Percentiles rank a stretch among this genome's conserved stretches.
Conservation (phyloP, 495 filamentous ascomycete genomes). For the Talaromyces thailandensis region DNA sequence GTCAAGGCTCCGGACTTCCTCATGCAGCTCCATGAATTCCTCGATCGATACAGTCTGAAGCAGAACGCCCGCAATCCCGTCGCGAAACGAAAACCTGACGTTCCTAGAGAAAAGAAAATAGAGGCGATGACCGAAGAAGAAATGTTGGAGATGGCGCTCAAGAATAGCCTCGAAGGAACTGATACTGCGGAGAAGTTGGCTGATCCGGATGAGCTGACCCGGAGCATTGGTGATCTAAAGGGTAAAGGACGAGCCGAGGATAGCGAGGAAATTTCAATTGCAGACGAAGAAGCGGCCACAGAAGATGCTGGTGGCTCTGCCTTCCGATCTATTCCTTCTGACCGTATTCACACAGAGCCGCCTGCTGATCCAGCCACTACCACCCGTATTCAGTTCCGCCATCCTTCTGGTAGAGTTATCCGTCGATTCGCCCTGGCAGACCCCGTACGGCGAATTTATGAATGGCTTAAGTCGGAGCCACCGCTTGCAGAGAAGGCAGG, state of each 20-base stretch:
- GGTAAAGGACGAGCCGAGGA: slow-evolving; percentile 55
- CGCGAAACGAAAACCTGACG: slow-evolving; percentile 65
- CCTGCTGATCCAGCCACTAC: slow-evolving; percentile 54
- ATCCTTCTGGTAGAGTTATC: slow-evolving; percentile 71
- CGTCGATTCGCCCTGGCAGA: slow-evolving; percentile 77
- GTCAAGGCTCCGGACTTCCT: slow-evolving; percentile 73
- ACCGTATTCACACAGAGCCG: slow-evolving; percentile 71
- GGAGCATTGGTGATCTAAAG: slow-evolving; percentile 45
- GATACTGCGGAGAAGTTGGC: slow-evolving; percentile 29
- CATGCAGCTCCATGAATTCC: slow-evolving; percentile 86
- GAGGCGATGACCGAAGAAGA: slow-evolving; percentile 93
- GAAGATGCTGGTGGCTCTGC: slow-evolving; percentile 22
- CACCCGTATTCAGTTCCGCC: slow-evolving; percentile 85
- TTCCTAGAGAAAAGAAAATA: slow-evolving; percentile 58
- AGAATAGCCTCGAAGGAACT: slow-evolving; percentile 60
- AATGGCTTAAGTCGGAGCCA: slow-evolving; percentile 86
- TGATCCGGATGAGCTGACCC: slow-evolving; percentile 84
- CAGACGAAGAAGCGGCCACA: slow-evolving; percentile 5
- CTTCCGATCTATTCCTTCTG: slow-evolving; percentile 60
- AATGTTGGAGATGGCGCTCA: slow-evolving; percentile 86
- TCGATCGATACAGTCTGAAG: slow-evolving; percentile 87
- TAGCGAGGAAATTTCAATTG: slow-evolving; percentile 29
- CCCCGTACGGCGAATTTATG: slow-evolving; percentile 72
- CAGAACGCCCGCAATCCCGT: slow-evolving; percentile 88
- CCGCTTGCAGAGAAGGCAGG: slow-evolving; percentile 65